phyloP scores from a whole-genome alignment of 768 basidiomycete genomes.

The Pluteus cervinus region DNA sequence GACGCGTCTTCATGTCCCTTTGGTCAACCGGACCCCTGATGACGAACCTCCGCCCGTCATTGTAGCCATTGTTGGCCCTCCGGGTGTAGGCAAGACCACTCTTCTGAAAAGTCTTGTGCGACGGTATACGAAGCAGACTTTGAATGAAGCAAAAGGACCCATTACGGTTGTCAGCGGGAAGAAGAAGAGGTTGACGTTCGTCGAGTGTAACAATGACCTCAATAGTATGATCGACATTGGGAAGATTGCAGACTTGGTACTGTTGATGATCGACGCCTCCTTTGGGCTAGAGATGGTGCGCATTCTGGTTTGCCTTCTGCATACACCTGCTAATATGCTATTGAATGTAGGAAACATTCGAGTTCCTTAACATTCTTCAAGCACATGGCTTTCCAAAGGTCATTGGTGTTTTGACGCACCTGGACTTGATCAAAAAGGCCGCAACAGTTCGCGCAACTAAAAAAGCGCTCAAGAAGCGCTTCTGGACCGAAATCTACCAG shows the following conservation, averaged over 20 bases:
- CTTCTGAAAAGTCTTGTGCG: slow-evolving; percentile 87
- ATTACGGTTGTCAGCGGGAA: slow-evolving; percentile 94
- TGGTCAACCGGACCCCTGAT: slow-evolving; percentile 91
- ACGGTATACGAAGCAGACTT: slow-evolving; percentile 89
- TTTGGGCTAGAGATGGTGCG: slow-evolving; percentile 98
- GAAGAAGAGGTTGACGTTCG: slow-evolving; percentile 87
- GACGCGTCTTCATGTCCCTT: slow-evolving; percentile 90
- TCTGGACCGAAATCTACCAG: slow-evolving; percentile 99
- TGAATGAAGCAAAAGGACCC: slow-evolving; percentile 86
- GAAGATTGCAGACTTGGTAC: slow-evolving; percentile 92
- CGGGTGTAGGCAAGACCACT: slow-evolving; percentile 96
- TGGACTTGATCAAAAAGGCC: slow-evolving; percentile 94
- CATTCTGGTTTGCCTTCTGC: neutral
- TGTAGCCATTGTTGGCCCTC: slow-evolving; percentile 91
- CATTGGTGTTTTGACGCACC: slow-evolving; percentile 91
- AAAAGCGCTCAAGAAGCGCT: slow-evolving; percentile 93
- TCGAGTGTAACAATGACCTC: slow-evolving; percentile 97
- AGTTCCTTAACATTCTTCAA: slow-evolving; percentile 96
- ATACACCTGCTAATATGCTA: slow-evolving; percentile 1
- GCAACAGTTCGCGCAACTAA: slow-evolving; percentile 84
- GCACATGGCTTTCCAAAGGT: slow-evolving; percentile 98
- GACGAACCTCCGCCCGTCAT: slow-evolving; percentile 90
- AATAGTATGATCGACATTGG: slow-evolving; percentile 98
- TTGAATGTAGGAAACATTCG: slow-evolving; percentile 83
- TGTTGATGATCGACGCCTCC: slow-evolving; percentile 96